Percentiles rank a stretch among this genome's conserved stretches.
Conservation (phyloP, 2,329 filamentous ascomycete species). For the Cladosporium sp. region DNA sequence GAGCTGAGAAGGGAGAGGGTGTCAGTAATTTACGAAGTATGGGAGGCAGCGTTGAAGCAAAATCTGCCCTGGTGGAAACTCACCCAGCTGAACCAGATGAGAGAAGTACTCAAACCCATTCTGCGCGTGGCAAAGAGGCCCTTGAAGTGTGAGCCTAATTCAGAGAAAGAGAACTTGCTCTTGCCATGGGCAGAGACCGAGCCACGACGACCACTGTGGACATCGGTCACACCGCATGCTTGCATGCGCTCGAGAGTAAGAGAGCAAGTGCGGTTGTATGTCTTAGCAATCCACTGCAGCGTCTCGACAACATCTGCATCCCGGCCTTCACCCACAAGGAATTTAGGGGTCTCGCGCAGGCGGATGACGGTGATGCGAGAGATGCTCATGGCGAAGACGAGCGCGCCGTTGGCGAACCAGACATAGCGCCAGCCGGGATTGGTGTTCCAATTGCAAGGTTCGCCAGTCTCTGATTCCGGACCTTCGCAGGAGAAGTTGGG, state of each 20-base stretch:
- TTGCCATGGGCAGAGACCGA: constrained; percentile 26
- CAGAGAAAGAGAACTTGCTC: neutral
- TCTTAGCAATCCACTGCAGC: constrained; percentile 18
- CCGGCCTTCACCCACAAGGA: constrained; percentile 23
- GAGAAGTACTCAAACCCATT: neutral
- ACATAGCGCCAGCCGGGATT: constrained; percentile 29
- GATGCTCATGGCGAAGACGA: constrained; percentile 21
- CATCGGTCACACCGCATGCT: neutral
- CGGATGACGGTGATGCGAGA: constrained; percentile 20
- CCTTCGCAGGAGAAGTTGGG: constrained; percentile 9
- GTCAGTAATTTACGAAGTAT: too few relatives aligned
- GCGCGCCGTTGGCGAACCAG: constrained; percentile 21
- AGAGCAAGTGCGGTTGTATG: constrained; percentile 20
- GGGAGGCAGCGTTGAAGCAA: too few relatives aligned
- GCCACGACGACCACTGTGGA: constrained; percentile 1
- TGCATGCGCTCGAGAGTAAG: constrained; percentile 19
- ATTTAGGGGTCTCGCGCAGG: constrained; percentile 24
- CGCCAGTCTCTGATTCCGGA: constrained; percentile 9
- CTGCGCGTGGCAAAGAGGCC: neutral
- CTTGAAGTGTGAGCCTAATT: neutral
- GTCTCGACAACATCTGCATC: constrained; percentile 21
- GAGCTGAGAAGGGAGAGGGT: too few relatives aligned
- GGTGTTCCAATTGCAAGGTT: constrained; percentile 3
- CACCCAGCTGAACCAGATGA: neutral
- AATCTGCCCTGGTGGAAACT: too few relatives aligned